A percentile compares a stretch with the other conserved stretches of the same genome.
Conservation (phyloP, 768 basidiomycete genomes). For the Mycena maculata region DNA sequence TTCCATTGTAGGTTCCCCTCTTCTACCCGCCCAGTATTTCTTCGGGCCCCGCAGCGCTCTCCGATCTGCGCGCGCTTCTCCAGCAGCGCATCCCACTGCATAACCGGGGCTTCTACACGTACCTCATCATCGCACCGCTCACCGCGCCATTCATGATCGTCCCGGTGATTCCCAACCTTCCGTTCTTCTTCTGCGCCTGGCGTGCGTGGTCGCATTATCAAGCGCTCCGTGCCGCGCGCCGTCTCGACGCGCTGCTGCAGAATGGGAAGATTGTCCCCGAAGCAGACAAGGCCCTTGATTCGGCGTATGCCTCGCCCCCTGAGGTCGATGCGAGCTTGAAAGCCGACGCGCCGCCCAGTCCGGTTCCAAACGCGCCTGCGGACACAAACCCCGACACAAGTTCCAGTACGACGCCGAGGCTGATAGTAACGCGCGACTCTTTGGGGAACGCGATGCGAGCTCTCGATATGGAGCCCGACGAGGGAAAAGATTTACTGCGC, state of each 20-base stretch:
- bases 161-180: conserved; percentile 85
- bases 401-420: neutral
- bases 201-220: conserved; percentile 87
- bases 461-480: conserved; percentile 29
- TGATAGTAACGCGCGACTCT: conserved; percentile 33
- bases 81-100: conserved; percentile 71
- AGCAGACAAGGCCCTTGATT: conserved; percentile 65
- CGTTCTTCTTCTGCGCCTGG: conserved; percentile 89
- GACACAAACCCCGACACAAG: neutral
- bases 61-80: conserved; percentile 64
- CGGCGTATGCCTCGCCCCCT: conserved; percentile 58
- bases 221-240: conserved; percentile 70
- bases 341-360: neutral
- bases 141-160: conserved; percentile 83
- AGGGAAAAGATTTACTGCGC: conserved; percentile 31
- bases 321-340: no score
- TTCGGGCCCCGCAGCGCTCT: conserved; percentile 47
- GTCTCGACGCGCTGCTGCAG: conserved; percentile 65
- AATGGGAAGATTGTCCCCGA: conserved; percentile 67
- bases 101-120: conserved; percentile 71
- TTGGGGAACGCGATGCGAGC: conserved; percentile 26
- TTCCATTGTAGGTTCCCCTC: conserved; percentile 66
- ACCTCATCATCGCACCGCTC: conserved; percentile 74
- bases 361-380: conserved; percentile 33
- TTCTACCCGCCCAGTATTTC: conserved; percentile 65